Evolutionary conservation across 345 rosid genomes (phyloP), one percentile per base, ranked within the genome.

Genomic region (Combretum micranthum): DNA sequence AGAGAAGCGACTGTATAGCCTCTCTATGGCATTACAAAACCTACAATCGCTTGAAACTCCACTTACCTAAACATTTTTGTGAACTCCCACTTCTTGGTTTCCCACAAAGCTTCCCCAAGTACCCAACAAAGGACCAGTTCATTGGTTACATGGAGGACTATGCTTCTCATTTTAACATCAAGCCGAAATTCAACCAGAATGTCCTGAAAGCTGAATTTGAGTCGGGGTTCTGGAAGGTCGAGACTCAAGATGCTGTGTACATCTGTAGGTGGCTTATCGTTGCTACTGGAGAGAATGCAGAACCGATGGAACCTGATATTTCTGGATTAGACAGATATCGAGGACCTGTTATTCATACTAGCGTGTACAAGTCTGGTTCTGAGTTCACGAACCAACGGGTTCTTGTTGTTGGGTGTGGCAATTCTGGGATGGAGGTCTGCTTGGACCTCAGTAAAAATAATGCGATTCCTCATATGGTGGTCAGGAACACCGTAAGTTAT

Each of bases 391-490:
- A 77, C 71, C 42, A 67, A 59, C 71, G 65, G 67, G 97, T 90
- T 57, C 62, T 90, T 65, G 92, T 90, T 1, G 61, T 90, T 20
- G 95, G 97, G 7, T 84, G 95, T 69, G 97, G 97, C 0, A 90
- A 90, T 60, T 90, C 97, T 0, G 97, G 97, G 50, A 86, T 90
- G 97, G 97, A 90, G 71, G 85, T 90, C 37, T 77, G 95, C 70
- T 71, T 90, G 65, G 97, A 86, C 72, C 83, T 90, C 15, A 86
- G 86, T 61, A 70, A 80, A 47, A 22, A 78, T 70, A 73, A 75
- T 65, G 88, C 80, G 50, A 49, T 62, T 60, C 86, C 93, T 48
- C 79, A 83, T 56, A 75, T 83, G 86, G 86, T 80, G 21, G 88
- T 75, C 62, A 67, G 93, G 69, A 78, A 83, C 76, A 76, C 86